Evolutionary conservation across 257 asterid genomes (phyloP), one percentile per base, ranked within the genome.

Genomic region (Capsicum baccatum): DNA sequence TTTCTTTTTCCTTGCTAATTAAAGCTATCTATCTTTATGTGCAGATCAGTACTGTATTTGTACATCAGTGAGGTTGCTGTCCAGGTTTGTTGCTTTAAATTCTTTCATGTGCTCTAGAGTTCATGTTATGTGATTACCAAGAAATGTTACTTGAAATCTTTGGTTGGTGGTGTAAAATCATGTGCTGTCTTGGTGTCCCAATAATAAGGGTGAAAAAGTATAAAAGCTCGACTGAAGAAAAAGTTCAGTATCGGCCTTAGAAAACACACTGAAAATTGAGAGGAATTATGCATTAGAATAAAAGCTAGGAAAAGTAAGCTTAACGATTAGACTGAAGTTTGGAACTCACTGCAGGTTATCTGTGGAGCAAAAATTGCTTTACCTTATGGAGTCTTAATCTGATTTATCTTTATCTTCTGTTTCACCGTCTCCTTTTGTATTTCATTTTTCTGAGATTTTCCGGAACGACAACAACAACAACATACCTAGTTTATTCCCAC

Each of bases 1-100:
- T 26, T 33, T 66, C 47, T 66, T 35, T 66, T 63, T 63, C 8
- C 47, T 66, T 66, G 73, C 73, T 26, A 26, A 64, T 33, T 11
- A 63, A 63, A 63, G 70, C 84, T 84, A 59, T 55, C 26, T 62
- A 66, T 79, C 81, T 83, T 47, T 79, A 79, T 87, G 78, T 87
- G 91, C 97, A 96, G 99, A 92, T 92, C 91, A 67, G 86, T 90
- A 47, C 88, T 96, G 76, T 87, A 90, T 89, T 71, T 91, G 89
- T 92, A 93, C 76, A 85, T 87, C 87, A 92, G 98, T 80, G 98
- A 91, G 89, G 94, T 96, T 86, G 90, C 86, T 85, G 92, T 85
- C 91, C 97, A 96, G 99, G 98, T 95, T 76, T 59, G 90, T 80
- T 82, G 83, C 42, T 55, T 83, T 44, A 4, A 57, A 21, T 13